Evolutionary conservation across 1,284 basidiomycete genomes (phyloP), one percentile per base, ranked within the genome.

Genomic region (Boletus semigastroideus): DNA sequence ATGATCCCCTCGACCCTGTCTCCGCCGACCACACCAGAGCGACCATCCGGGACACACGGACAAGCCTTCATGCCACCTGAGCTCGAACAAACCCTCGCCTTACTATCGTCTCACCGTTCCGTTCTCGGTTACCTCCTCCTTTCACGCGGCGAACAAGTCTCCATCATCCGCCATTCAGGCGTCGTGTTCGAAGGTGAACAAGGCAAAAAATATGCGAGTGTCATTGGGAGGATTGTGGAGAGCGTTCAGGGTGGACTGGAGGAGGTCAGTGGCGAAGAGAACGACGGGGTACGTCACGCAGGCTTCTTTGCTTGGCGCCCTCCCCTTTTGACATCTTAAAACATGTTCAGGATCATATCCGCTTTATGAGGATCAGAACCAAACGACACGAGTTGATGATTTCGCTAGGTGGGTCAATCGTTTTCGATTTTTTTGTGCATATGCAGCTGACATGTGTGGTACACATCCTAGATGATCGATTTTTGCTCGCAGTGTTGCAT

Each of bases 381-480:
- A 91, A 84, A 66, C 80, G 88, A 52, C 93, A 97, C 68, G 94
- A 97, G 67, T 77, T 97, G 53, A 92, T 97, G 83, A 94, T 97
- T 56, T 93, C 94, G 4, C 94, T 94, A 54, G 90, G 94, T 93
- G 53, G 41, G 84, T 39, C 14, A 1, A 9, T 36, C 34, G 2
- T 10, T 74, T 34, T 19, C n/a, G n/a, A n/a, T n/a, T 17, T 10
- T 40, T 33, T 34, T n/a, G 30, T 3, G n/a, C 33, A n/a, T 14
- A 7, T 22, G 28, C 9, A 8, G 38, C 30, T 22, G 42, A 14
- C 25, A 5, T 17, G 48, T 51, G 16, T 6, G 67, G 16, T 11
- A 10, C 68, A 12, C n/a, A 11, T 20, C 22, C 6, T 14, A 94
- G 92, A 92, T 62, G 85, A 89, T 54, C 78, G 81, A 62, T 94